A percentile compares a stretch with the other conserved stretches of the same genome.
These are phyloP conservation scores for Picea engelmannii DNA, from an alignment of 83 land plant genomes.

Conservation along the genomic window DNA sequence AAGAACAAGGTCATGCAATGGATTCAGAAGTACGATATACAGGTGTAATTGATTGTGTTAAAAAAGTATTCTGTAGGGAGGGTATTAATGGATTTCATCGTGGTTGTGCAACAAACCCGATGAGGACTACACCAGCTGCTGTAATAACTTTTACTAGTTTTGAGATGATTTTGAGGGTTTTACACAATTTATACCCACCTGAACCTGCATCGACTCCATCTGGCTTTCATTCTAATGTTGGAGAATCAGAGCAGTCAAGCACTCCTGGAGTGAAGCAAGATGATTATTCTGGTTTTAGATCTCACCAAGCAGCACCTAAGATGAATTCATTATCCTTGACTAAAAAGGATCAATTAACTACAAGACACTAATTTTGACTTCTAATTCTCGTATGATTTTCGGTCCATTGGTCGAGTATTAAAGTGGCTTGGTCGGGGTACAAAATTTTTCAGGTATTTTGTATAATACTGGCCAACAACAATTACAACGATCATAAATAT, in stretches of 20 bases:
- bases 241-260: conserved; percentile 5
- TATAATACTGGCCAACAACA: conserved; percentile 7
- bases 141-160: conserved; percentile 94
- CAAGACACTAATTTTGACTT: conserved; percentile 5
- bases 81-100: conserved; percentile 86
- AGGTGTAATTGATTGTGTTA: conserved; percentile 83
- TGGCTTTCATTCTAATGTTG: neutral
- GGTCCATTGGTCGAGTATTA: neutral
- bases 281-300: conserved; percentile 3
- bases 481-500: too few relatives aligned
- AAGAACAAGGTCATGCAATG: conserved; percentile 85
- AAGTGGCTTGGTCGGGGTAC: neutral
- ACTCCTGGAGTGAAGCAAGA: neutral
- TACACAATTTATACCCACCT: conserved; percentile 47
- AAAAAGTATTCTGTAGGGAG: conserved; percentile 69
- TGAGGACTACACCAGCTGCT: conserved; percentile 94
- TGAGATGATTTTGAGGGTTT: conserved; percentile 72
- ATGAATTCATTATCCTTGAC: conserved; percentile 10
- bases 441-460: neutral
- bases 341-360: conserved; percentile 12
- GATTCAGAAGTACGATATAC: conserved; percentile 38
- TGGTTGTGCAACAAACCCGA: conserved; percentile 88
- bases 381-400: neutral
- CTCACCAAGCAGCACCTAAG: conserved; percentile 10
- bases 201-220: conserved; percentile 6